phyloP scores from a whole-genome alignment of 192 early-diverging fungal genomes.

The Chytriomyces confervae region DNA sequence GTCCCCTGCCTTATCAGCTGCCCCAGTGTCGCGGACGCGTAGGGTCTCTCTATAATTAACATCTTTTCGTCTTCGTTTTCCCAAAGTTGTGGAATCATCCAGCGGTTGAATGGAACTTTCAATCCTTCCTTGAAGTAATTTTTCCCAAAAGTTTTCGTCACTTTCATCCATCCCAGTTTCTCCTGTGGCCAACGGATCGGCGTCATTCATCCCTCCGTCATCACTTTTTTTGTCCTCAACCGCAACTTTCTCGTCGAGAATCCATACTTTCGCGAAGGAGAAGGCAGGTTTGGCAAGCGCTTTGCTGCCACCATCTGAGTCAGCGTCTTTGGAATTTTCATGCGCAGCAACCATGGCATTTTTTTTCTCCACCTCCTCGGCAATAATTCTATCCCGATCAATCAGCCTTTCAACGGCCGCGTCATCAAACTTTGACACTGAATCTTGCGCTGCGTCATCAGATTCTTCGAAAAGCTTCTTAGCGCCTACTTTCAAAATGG shows the following conservation, averaged over 20 bases:
- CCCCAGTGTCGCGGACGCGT: slow-evolving; percentile 8
- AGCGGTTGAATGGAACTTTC: slow-evolving; percentile 14
- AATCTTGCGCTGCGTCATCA: slow-evolving; percentile 41
- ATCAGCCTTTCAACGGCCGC: slow-evolving; percentile 65
- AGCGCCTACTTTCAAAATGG: slow-evolving; percentile 73
- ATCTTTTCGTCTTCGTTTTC: slow-evolving; percentile 36
- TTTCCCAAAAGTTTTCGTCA: slow-evolving; percentile 50
- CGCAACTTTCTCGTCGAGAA: slow-evolving; percentile 51
- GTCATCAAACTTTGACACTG: slow-evolving; percentile 57
- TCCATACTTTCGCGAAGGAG: slow-evolving; percentile 72
- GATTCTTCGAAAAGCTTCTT: slow-evolving; percentile 70
- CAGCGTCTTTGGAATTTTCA: background rate
- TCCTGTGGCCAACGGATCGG: background rate
- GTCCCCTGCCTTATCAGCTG: background rate
- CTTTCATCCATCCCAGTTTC: slow-evolving; percentile 41
- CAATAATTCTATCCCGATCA: slow-evolving; percentile 50
- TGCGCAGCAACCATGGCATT: background rate
- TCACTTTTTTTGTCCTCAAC: slow-evolving; percentile 4
- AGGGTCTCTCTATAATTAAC: slow-evolving; percentile 39
- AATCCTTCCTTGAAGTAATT: slow-evolving; percentile 32
- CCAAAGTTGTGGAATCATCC: background rate
- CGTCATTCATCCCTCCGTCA: background rate
- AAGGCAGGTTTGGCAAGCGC: slow-evolving; percentile 50
- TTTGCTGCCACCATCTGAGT: slow-evolving; percentile 5
- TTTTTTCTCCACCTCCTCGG: slow-evolving; percentile 48